These are phyloP conservation scores for Saksenaea vasiformis DNA, from an alignment of 371 early-diverging fungal genomes.

Conservation along the genomic window DNA sequence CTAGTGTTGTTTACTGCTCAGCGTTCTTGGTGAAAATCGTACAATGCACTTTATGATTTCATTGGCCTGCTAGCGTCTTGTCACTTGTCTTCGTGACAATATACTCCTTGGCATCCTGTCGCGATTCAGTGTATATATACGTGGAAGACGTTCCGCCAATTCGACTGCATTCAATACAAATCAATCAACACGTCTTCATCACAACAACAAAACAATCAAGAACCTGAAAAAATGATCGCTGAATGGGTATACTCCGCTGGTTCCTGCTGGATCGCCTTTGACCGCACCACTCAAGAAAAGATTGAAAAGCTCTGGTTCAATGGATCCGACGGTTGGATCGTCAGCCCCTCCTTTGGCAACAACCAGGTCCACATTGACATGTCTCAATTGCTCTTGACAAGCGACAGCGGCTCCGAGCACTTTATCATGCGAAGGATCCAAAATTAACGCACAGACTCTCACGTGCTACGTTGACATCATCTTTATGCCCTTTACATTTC, in stretches of 20 bases:
- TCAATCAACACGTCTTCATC: background rate
- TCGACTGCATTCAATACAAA: background rate
- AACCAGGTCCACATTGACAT: background rate
- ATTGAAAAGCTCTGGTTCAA: conserved; percentile 21
- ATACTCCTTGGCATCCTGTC: background rate
- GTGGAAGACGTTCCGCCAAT: background rate
- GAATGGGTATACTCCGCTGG: conserved; percentile 25
- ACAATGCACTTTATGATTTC: background rate
- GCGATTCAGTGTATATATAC: background rate
- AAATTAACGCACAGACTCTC: background rate
- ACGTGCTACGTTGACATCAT: background rate
- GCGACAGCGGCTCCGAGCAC: background rate
- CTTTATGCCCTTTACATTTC: background rate
- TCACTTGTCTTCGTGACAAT: background rate
- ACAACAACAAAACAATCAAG: background rate
- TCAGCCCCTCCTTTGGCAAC: background rate
- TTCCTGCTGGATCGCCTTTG: conserved; percentile 21
- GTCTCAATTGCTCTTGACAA: background rate
- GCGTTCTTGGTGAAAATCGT: background rate
- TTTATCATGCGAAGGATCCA: background rate
- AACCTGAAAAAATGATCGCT: conserved; percentile 8
- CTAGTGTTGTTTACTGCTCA: too few relatives aligned
- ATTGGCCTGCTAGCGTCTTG: background rate
- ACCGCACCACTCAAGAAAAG: conserved; percentile 8
- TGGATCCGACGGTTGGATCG: conserved; percentile 1